Evolutionary conservation across 306 rosid genomes (phyloP).

Genomic region (Gleditsia sinensis): DNA sequence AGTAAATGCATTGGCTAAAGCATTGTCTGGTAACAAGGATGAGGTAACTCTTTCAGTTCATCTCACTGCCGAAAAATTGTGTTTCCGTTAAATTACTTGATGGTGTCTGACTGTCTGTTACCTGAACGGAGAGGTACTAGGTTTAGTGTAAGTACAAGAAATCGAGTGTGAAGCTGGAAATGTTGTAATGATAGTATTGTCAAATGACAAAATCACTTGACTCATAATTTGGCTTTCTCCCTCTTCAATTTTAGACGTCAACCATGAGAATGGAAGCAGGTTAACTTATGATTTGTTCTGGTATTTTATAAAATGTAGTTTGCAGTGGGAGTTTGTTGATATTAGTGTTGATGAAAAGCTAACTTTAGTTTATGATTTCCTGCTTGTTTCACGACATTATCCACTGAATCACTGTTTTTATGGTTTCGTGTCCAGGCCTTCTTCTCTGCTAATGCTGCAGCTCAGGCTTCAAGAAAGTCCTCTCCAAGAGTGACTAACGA

Average conservation of each 20-base stretch:
- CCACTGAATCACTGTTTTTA: slow-evolving; percentile 9
- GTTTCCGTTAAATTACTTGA: not conserved
- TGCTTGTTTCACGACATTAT: slow-evolving; percentile 7
- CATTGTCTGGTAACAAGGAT: slow-evolving; percentile 75
- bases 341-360: not conserved
- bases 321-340: not conserved
- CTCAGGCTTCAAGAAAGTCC: slow-evolving; percentile 74
- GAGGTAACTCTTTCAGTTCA: slow-evolving; percentile 48
- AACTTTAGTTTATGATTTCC: not conserved
- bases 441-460: slow-evolving; percentile 72
- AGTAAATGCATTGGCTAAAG: slow-evolving; percentile 87
- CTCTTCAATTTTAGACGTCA: not conserved
- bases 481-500: slow-evolving; percentile 90
- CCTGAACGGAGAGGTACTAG: not conserved
- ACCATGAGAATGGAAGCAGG: not conserved
- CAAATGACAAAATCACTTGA: not conserved
- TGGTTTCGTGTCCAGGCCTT: slow-evolving; percentile 58
- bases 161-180: not conserved
- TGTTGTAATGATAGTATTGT: not conserved
- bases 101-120: not conserved
- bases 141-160: not conserved
- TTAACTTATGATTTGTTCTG: no score
- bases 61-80: slow-evolving; percentile 1
- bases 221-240: no score
- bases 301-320: not conserved